Evolutionary conservation across 345 rosid species (phyloP).

Genomic region (Psidium guajava): DNA sequence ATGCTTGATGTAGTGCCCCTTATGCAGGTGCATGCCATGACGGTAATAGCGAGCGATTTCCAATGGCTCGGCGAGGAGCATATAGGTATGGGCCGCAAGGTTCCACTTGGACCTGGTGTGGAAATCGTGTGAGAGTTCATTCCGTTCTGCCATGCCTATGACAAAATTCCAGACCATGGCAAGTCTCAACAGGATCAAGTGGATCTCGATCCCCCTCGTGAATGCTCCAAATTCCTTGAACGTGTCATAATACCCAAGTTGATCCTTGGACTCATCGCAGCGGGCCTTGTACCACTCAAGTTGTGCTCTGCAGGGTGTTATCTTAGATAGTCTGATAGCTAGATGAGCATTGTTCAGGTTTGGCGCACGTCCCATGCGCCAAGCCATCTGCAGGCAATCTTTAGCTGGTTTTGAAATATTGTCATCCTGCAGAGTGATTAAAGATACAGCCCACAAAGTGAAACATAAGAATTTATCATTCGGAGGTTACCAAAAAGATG

Average conservation of each 20-base stretch:
- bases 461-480: not conserved
- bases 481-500: not conserved
- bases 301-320: slow-evolving; percentile 2
- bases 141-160: slow-evolving; percentile 46
- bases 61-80: slow-evolving; percentile 63
- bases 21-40: slow-evolving; percentile 3
- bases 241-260: slow-evolving; percentile 37
- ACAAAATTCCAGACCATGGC: slow-evolving; percentile 58
- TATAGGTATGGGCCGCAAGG: slow-evolving; percentile 46
- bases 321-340: slow-evolving; percentile 2
- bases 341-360: slow-evolving; percentile 2
- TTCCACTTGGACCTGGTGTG: slow-evolving; percentile 46
- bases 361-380: not conserved
- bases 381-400: slow-evolving; percentile 4
- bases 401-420: not conserved
- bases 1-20: slow-evolving; percentile 36
- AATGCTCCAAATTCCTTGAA: slow-evolving; percentile 39
- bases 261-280: slow-evolving; percentile 1
- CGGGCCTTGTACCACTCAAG: slow-evolving; percentile 9
- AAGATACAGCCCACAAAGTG: not conserved
- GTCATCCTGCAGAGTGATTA: not conserved
- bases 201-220: slow-evolving; percentile 31
- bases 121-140: slow-evolving; percentile 62
- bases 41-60: slow-evolving; percentile 67
- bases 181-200: slow-evolving; percentile 53